These are phyloP conservation scores for Plasmodium gonderi DNA, from an alignment of 169 alveolate species.

Conservation along the genomic window DNA sequence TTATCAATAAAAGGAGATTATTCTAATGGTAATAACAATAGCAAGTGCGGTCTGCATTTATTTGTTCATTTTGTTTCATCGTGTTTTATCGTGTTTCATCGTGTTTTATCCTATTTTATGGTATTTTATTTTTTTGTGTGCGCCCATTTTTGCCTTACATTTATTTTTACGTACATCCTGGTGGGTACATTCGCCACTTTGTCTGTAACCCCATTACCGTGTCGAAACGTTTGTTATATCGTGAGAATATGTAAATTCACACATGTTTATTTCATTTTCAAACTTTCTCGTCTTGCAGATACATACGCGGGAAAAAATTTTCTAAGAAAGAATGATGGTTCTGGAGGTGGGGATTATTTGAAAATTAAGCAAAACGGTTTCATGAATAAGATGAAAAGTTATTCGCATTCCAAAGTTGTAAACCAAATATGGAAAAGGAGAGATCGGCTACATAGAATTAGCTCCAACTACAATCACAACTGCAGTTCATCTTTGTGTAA, in stretches of 20 bases:
- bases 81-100: too few species aligned
- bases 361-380: neutral
- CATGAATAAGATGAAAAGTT: neutral
- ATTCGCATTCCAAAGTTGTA: neutral
- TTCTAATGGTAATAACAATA: neutral
- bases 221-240: too few species aligned
- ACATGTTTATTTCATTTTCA: neutral
- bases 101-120: too few species aligned
- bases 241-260: neutral
- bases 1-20: neutral
- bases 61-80: neutral
- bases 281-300: neutral
- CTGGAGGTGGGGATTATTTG: conserved; percentile 63
- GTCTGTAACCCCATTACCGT: too few species aligned
- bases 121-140: neutral
- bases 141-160: too few species aligned
- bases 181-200: too few species aligned
- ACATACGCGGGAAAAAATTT: neutral
- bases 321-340: conserved; percentile 30
- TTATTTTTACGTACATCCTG: too few species aligned
- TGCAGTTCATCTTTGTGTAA: neutral
- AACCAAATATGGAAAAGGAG: neutral
- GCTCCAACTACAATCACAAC: neutral
- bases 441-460: neutral
- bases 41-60: neutral